These are phyloP conservation scores for Geotrichum macrosporum DNA, from an alignment of 1,139 yeast species.

Conservation along the genomic window DNA sequence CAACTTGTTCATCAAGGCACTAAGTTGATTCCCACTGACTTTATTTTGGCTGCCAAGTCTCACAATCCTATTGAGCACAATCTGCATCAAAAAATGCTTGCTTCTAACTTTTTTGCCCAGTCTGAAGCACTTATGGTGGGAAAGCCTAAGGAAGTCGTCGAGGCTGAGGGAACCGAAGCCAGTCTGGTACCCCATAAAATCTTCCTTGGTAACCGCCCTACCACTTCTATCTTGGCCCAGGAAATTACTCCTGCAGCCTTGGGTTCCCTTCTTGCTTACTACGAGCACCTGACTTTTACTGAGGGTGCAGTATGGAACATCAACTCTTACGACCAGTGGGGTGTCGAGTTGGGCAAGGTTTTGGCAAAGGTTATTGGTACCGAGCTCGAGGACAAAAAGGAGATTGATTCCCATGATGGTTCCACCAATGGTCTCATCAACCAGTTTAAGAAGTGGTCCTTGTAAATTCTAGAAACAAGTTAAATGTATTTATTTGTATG, in stretches of 20 bases:
- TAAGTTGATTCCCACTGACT: slow-evolving; percentile 93
- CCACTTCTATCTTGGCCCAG: slow-evolving; percentile 93
- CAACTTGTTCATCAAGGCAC: slow-evolving; percentile 99
- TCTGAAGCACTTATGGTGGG: slow-evolving; percentile 98
- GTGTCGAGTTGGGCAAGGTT: slow-evolving; percentile 97
- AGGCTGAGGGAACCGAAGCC: slow-evolving; percentile 81
- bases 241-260: slow-evolving; percentile 93
- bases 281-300: slow-evolving; percentile 93
- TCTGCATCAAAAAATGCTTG: slow-evolving; percentile 95
- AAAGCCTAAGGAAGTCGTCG: slow-evolving; percentile 77
- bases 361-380: slow-evolving; percentile 92
- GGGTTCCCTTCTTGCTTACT: slow-evolving; percentile 94
- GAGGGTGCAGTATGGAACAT: slow-evolving; percentile 99
- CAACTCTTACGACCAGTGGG: slow-evolving; percentile 99
- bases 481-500: not conserved
- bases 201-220: slow-evolving; percentile 97
- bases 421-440: slow-evolving; percentile 90
- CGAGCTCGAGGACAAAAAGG: slow-evolving; percentile 63
- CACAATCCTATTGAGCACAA: slow-evolving; percentile 95
- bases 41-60: slow-evolving; percentile 93
- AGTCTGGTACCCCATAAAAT: slow-evolving; percentile 90
- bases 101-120: slow-evolving; percentile 97
- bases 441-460: slow-evolving; percentile 88
- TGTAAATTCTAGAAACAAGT: slow-evolving; percentile 24
- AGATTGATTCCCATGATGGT: slow-evolving; percentile 71